Percentiles rank a stretch among this genome's conserved stretches.
These are phyloP conservation scores for Xylariaceae sp. DNA, from an alignment of 2,329 filamentous ascomycete species.

Conservation along the genomic window DNA sequence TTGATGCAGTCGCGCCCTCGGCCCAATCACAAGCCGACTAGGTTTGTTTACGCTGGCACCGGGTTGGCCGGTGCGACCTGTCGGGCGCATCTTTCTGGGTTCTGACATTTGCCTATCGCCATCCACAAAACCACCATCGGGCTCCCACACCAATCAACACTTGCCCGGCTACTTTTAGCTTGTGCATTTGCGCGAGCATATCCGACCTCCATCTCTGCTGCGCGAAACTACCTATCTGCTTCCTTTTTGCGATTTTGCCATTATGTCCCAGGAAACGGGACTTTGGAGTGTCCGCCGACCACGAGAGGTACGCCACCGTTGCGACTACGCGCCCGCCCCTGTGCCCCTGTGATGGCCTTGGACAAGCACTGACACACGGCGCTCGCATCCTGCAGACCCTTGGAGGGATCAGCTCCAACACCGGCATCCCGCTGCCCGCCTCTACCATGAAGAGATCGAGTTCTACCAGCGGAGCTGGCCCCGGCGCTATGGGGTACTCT, in stretches of 20 bases:
- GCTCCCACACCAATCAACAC: too few species aligned
- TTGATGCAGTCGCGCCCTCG: constrained; percentile 9
- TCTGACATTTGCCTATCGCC: too few species aligned
- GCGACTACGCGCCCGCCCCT: constrained; percentile 7
- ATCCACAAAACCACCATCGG: too few species aligned
- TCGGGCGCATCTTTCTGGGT: too few species aligned
- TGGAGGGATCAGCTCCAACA: constrained; percentile 74
- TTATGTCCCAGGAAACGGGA: constrained; percentile 80
- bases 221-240: too few species aligned
- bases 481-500: constrained; percentile 56
- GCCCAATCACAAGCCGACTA: constrained; percentile 14
- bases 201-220: too few species aligned
- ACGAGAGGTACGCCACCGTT: constrained; percentile 62
- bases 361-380: constrained; percentile 9
- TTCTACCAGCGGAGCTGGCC: constrained; percentile 61
- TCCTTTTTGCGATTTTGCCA: constrained; percentile 18
- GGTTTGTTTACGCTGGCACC: constrained; percentile 28
- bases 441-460: constrained; percentile 92
- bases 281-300: constrained; percentile 88
- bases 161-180: too few species aligned
- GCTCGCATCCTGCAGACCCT: constrained; percentile 57
- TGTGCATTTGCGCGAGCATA: too few species aligned
- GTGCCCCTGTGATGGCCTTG: constrained; percentile 1
- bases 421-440: constrained; percentile 78
- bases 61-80: constrained; percentile 11